phyloP scores from a whole-genome alignment of 306 rosid genomes.

The Quercus variabilis region DNA sequence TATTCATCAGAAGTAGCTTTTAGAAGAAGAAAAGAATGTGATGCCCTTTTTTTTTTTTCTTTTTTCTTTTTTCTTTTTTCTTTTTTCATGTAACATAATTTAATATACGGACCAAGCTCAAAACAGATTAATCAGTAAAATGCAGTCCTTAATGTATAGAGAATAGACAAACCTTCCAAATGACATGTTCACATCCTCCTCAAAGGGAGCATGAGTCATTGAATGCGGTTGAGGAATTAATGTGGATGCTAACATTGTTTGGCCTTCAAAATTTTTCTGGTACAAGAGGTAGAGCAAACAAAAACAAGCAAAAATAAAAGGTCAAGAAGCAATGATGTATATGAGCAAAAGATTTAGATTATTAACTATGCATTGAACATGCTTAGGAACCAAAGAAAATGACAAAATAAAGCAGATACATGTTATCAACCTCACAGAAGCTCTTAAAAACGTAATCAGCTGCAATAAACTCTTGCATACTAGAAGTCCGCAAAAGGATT shows the following conservation, averaged over 20 bases:
- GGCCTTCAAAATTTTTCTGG: conserved; percentile 84
- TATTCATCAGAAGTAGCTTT: conserved; percentile 17
- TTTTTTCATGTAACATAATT: conserved; percentile 5
- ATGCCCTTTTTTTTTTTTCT: conserved; percentile 5
- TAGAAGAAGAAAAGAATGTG: conserved; percentile 3
- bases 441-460: conserved; percentile 81
- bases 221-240: conserved; percentile 87
- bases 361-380: conserved; percentile 5
- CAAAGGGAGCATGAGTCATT: conserved; percentile 59
- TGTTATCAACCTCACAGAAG: conserved; percentile 82
- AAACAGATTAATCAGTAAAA: background rate
- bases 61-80: background rate
- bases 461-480: conserved; percentile 77
- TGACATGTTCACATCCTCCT: conserved; percentile 90
- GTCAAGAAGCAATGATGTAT: conserved; percentile 12
- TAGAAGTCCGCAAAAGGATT: conserved; percentile 81
- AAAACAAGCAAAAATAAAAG: background rate
- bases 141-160: conserved; percentile 12
- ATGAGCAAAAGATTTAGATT: conserved; percentile 1
- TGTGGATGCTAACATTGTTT: conserved; percentile 85
- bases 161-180: conserved; percentile 82
- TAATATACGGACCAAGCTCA: background rate
- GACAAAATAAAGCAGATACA: conserved; percentile 1
- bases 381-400: background rate
- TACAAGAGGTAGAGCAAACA: conserved; percentile 22